A percentile compares a stretch with the other conserved stretches of the same genome.
Conservation (phyloP, 2,329 filamentous ascomycete genomes). For the Apiospora kogelbergensis region DNA sequence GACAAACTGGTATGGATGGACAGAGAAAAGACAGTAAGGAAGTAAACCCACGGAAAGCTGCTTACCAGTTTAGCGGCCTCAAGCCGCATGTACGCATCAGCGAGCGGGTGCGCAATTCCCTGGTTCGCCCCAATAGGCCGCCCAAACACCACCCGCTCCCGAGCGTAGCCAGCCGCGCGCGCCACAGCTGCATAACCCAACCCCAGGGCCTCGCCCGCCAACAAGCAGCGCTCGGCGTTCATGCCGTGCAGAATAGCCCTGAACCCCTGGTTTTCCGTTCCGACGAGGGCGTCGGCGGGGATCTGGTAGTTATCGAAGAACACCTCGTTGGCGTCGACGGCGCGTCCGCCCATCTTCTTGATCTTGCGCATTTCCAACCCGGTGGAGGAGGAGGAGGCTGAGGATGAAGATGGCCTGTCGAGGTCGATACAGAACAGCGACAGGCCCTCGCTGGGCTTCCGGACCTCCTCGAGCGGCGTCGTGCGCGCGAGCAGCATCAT, state of each 20-base stretch:
- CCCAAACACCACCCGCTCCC: constrained; percentile 65
- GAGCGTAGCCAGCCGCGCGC: constrained; percentile 64
- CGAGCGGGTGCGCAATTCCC: constrained; percentile 64
- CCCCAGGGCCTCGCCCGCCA: constrained; percentile 78
- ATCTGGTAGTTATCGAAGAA: constrained; percentile 81
- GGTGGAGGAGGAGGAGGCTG: constrained; percentile 33
- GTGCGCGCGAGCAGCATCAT: constrained; percentile 84
- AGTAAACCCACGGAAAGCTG: no score
- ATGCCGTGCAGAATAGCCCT: constrained; percentile 76
- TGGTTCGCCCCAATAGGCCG: constrained; percentile 67
- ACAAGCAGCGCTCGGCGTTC: constrained; percentile 74
- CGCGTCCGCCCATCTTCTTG: constrained; percentile 81
- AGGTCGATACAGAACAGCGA: constrained; percentile 82
- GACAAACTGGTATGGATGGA: no score
- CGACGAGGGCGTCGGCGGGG: constrained; percentile 64
- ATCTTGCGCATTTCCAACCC: constrained; percentile 69
- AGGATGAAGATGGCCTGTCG: constrained; percentile 41
- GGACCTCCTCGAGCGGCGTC: constrained; percentile 64
- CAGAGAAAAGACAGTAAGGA: no score
- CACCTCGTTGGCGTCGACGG: constrained; percentile 82
- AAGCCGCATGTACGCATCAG: constrained; percentile 64
- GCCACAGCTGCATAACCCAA: constrained; percentile 71
- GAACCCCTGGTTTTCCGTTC: constrained; percentile 74
- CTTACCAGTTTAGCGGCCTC: constrained; percentile 55
- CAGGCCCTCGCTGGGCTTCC: constrained; percentile 71